Conservation (phyloP, 2,329 filamentous ascomycete species). For the Epichloe baconii region DNA sequence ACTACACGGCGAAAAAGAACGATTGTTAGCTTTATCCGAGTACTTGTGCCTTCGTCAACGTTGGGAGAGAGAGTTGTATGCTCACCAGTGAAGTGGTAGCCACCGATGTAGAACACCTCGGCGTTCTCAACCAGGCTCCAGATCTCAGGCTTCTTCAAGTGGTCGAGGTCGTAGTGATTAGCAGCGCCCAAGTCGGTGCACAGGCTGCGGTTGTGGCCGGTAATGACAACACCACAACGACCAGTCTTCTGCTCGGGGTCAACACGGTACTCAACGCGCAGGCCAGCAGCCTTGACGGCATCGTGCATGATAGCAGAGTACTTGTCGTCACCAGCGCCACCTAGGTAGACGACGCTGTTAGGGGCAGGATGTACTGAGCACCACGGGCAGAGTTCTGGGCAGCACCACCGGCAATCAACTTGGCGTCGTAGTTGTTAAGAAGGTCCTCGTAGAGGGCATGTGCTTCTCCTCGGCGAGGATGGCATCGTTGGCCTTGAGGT, state of each 20-base stretch:
- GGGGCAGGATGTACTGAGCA: conserved; percentile 87
- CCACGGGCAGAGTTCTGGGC: conserved; percentile 96
- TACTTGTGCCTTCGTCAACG: no score
- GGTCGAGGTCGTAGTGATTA: conserved; percentile 92
- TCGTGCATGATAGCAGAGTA: conserved; percentile 81
- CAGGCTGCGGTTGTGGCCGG: conserved; percentile 87
- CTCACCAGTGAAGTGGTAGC: conserved; percentile 78
- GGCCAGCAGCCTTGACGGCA: conserved; percentile 74
- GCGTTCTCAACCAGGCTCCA: conserved; percentile 87
- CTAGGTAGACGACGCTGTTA: conserved; percentile 85
- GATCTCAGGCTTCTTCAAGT: conserved; percentile 80
- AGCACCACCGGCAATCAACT: conserved; percentile 89
- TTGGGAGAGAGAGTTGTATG: neutral
- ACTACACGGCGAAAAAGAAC: conserved; percentile 33
- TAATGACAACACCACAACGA: conserved; percentile 93
- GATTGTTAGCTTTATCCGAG: neutral
- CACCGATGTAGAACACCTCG: conserved; percentile 82
- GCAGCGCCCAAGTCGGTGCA: conserved; percentile 91
- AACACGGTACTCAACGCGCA: conserved; percentile 89
- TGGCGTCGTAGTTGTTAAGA: conserved; percentile 80
- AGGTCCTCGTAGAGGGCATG: conserved; percentile 85
- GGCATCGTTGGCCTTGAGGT: conserved; percentile 88
- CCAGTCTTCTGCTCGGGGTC: conserved; percentile 76
- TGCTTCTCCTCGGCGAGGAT: conserved; percentile 94
- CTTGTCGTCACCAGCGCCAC: conserved; percentile 90